phyloP scores from a whole-genome alignment of 768 basidiomycete species.

The Rhizopogon vesiculosus region DNA sequence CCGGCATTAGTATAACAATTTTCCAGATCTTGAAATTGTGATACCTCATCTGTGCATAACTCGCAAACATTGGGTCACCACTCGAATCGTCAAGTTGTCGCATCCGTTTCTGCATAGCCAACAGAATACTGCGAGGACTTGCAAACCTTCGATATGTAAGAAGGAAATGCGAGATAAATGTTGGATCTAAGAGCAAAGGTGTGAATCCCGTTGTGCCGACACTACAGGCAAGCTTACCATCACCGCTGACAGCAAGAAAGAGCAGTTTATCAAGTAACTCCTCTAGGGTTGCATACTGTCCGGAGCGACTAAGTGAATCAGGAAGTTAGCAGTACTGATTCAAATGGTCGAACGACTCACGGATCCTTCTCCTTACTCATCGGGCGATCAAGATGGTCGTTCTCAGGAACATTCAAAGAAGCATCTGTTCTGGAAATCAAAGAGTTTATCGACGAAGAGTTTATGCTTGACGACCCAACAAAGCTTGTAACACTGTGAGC shows the following conservation, averaged over 20 bases:
- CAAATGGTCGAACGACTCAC: slow-evolving; percentile 31
- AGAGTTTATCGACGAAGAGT: slow-evolving; percentile 11
- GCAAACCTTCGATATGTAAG: slow-evolving; percentile 83
- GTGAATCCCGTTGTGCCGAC: slow-evolving; percentile 9
- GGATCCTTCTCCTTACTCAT: slow-evolving; percentile 42
- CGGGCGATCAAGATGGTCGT: slow-evolving; percentile 18
- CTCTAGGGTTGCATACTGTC: slow-evolving; percentile 72
- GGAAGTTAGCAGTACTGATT: slow-evolving; percentile 7
- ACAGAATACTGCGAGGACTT: slow-evolving; percentile 70
- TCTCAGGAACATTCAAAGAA: slow-evolving; percentile 14
- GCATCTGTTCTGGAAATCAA: slow-evolving; percentile 11
- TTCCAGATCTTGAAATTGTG: slow-evolving; percentile 1
- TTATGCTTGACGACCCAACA: slow-evolving; percentile 13
- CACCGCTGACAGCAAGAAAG: slow-evolving; percentile 79
- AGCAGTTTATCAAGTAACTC: slow-evolving; percentile 79
- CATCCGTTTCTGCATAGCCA: slow-evolving; percentile 87
- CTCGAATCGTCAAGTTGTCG: slow-evolving; percentile 67
- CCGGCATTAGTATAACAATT: slow-evolving; percentile 4
- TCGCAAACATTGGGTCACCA: slow-evolving; percentile 81
- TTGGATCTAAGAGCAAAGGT: slow-evolving; percentile 48
- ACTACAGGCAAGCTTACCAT: slow-evolving; percentile 44
- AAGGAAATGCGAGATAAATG: slow-evolving; percentile 75
- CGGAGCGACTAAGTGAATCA: slow-evolving; percentile 39
- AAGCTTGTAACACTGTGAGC: slow-evolving; percentile 24
- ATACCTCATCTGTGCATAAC: slow-evolving; percentile 85